Base-by-base conservation (phyloP, 495 filamentous ascomycete species). In the Penicillium lagena region DNA sequence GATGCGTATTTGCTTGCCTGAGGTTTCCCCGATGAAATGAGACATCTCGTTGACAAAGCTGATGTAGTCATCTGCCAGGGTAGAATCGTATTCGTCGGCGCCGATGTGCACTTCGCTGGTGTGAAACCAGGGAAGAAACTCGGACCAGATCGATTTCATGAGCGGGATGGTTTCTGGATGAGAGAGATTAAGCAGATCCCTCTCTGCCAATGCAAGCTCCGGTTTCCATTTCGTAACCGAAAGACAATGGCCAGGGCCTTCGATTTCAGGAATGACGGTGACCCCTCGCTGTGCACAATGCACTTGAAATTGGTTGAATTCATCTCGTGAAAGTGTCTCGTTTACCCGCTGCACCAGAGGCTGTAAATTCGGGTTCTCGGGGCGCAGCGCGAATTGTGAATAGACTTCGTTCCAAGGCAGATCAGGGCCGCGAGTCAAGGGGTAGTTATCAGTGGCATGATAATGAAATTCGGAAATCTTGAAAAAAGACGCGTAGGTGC, bases 381-480 rank as follows among this genome's bases (percentile, higher is more conserved):
- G 72, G 11, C 55, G 59, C 28, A 79, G 53, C 0, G 72, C 55
- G 51, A 79, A 80, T 30, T 78, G 75, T 0, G 71, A 68, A 45
- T 75, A 78, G 5, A 80, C 70, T 5, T 73, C 43, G 7, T 70
- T 39, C 72, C 73, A 78, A 0, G 70, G 67, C 12, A 66, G 61
- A 44, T 80, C 75, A 14, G 59, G 68, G 5, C 76, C 76, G 14
- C 76, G 72, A 35, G 66, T 77, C 14, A 79, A 51, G 1, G 76
- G 76, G 44, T 76, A 77, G 50, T 80, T 79, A 59, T 80, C 76
- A 54, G 65, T 77, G 12, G 69, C 65, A 50, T 80, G 76, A 49
- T 77, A 79, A 40, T 79, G 76, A 36, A 80, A 80, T 43, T 79
- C 76, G 39, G 66, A 73, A 52, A 79, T 64, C 47, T 78, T 78